phyloP scores from a whole-genome alignment of 2,329 filamentous ascomycete genomes.

The Fusarium sp. region DNA sequence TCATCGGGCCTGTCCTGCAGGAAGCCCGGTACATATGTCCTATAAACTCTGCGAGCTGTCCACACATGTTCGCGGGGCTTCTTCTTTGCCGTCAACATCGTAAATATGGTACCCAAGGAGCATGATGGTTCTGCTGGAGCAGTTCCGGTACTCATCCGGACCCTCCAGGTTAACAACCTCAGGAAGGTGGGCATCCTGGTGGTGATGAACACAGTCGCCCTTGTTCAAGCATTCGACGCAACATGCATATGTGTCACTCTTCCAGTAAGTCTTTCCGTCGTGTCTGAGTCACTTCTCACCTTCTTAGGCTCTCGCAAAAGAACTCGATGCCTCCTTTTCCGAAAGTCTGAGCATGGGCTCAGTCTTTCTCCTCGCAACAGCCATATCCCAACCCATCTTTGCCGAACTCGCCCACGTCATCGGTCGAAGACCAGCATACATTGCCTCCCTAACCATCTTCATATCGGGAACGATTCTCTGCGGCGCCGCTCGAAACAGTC shows the following conservation, averaged over 20 bases:
- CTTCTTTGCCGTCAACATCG: neutral
- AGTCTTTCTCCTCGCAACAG: conserved; percentile 74
- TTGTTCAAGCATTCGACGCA: conserved; percentile 43
- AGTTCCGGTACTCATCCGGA: neutral
- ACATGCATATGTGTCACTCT: conserved; percentile 46
- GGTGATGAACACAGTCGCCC: conserved; percentile 36
- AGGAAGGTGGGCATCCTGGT: conserved; percentile 33
- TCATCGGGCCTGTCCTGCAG: neutral
- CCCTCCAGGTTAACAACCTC: neutral
- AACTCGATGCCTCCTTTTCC: conserved; percentile 42
- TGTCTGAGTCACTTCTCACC: neutral
- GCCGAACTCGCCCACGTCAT: conserved; percentile 52
- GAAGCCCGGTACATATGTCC: neutral
- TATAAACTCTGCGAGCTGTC: neutral
- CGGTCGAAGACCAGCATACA: conserved; percentile 47
- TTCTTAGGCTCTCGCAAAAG: conserved; percentile 36
- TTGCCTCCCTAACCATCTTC: conserved; percentile 47
- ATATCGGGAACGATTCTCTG: conserved; percentile 55
- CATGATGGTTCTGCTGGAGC: neutral
- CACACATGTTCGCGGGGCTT: neutral
- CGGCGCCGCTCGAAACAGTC: conserved; percentile 47
- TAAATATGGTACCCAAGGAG: neutral
- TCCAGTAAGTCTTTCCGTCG: conserved; percentile 29
- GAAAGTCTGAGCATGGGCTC: conserved; percentile 61
- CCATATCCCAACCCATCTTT: conserved; percentile 67